A percentile compares a stretch with the other conserved stretches of the same genome.
Evolutionary conservation across 768 basidiomycete species (phyloP).

Genomic region (Leucosporidium scottii): DNA sequence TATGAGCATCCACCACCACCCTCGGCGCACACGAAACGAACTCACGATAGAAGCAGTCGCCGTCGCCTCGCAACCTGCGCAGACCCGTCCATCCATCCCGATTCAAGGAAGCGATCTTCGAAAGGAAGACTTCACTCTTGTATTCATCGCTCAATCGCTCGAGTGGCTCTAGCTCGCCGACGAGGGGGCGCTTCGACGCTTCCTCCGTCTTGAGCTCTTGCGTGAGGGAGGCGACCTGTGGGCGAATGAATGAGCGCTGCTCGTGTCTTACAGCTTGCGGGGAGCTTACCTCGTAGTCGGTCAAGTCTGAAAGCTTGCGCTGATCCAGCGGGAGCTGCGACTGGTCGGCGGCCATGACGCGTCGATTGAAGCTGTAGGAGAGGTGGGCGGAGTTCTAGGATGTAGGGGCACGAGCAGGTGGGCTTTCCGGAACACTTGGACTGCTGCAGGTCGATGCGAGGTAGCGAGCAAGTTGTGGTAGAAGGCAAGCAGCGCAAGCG

Average conservation of each 20-base stretch:
- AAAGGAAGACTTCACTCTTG: conserved; percentile 48
- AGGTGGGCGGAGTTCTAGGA: no score
- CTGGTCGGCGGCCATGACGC: no score
- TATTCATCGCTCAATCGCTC: conserved; percentile 40
- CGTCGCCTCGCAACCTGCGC: conserved; percentile 69
- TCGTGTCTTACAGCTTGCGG: no score
- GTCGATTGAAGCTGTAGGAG: no score
- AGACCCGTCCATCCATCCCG: conserved; percentile 58
- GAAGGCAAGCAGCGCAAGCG: no score
- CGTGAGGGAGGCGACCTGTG: conserved; percentile 20
- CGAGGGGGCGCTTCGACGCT: conserved; percentile 37
- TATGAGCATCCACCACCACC: background rate
- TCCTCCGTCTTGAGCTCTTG: conserved; percentile 21
- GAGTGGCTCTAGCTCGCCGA: conserved; percentile 41
- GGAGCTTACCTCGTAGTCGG: conserved; percentile 22
- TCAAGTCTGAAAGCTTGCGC: conserved; percentile 21
- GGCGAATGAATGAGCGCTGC: no score
- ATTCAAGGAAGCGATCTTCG: conserved; percentile 67
- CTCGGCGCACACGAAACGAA: conserved; percentile 4
- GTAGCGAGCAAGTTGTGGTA: no score
- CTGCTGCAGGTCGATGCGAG: no score
- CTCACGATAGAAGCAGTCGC: conserved; percentile 78
- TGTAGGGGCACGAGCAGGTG: no score
- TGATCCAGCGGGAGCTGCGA: background rate
- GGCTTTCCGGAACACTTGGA: no score